Conservation (phyloP, 768 basidiomycete species). For the Phlebiopsis flavidoalba region DNA sequence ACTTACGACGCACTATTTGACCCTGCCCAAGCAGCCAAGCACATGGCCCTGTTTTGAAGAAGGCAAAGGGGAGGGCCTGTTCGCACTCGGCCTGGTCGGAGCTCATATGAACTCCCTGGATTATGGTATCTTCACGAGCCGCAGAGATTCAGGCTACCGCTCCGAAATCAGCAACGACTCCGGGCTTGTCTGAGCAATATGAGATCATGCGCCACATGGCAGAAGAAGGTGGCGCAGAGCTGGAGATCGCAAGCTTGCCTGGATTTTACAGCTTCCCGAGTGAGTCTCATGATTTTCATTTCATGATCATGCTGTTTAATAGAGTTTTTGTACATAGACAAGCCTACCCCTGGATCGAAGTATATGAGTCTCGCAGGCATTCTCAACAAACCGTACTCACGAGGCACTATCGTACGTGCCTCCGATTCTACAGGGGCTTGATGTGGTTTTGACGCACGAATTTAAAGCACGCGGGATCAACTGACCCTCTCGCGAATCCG, state of each 20-base stretch:
- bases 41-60: background rate
- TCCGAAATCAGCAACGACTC: background rate
- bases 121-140: background rate
- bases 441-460: background rate
- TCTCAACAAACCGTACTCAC: slow-evolving; percentile 23
- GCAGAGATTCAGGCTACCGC: background rate
- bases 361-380: slow-evolving; percentile 22
- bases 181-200: background rate
- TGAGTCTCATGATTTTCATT: background rate
- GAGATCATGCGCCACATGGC: background rate
- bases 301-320: background rate
- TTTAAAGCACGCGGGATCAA: slow-evolving; percentile 16
- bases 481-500: slow-evolving; percentile 18
- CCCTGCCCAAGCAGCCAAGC: background rate
- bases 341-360: slow-evolving; percentile 14
- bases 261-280: background rate
- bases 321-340: background rate
- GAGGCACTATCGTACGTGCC: slow-evolving; percentile 27
- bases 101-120: background rate
- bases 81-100: background rate
- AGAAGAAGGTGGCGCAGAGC: background rate
- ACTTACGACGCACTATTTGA: background rate
- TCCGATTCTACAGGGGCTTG: background rate
- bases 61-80: background rate
- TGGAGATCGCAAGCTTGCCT: background rate